These are phyloP conservation scores for Cladorrhinum samala DNA, from an alignment of 495 filamentous ascomycete species.

Conservation along the genomic window DNA sequence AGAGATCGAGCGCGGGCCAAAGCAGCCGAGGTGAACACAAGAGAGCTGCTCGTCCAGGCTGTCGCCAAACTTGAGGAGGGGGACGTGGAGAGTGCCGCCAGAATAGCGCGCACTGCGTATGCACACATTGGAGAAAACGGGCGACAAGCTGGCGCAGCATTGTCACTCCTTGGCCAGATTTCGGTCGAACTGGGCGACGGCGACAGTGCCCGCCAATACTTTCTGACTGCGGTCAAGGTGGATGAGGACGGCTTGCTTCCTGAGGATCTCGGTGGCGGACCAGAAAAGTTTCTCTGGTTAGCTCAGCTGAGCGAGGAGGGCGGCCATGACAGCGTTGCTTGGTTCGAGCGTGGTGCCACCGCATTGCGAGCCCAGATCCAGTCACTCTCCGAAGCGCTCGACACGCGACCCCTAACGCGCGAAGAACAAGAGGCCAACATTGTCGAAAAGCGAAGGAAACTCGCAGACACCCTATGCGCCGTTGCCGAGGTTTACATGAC, in stretches of 20 bases:
- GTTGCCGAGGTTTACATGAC: conserved; percentile 98
- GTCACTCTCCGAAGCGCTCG: conserved; percentile 31
- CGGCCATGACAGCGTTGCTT: conserved; percentile 72
- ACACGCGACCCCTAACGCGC: conserved; percentile 26
- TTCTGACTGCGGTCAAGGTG: conserved; percentile 59
- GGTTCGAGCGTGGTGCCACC: conserved; percentile 78
- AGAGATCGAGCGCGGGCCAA: conserved; percentile 27
- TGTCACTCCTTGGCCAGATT: conserved; percentile 79
- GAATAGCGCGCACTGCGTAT: conserved; percentile 57
- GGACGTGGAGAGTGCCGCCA: conserved; percentile 62
- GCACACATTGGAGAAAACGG: conserved; percentile 34
- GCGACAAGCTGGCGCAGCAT: conserved; percentile 50
- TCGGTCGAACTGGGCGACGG: conserved; percentile 77
- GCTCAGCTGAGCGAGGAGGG: conserved; percentile 88
- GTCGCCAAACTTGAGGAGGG: conserved; percentile 63
- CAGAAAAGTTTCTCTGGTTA: conserved; percentile 93
- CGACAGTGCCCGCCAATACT: conserved; percentile 61
- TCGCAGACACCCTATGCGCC: conserved; percentile 81
- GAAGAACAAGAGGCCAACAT: conserved; percentile 41
- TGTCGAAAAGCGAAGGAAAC: conserved; percentile 66
- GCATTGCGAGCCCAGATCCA: conserved; percentile 63
- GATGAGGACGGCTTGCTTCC: conserved; percentile 67
- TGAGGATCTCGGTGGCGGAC: conserved; percentile 61
- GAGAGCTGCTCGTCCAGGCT: conserved; percentile 57
- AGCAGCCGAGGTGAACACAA: conserved; percentile 26